phyloP scores from a whole-genome alignment of 1,139 yeast species.

The Hemisphaericaspora subhashii region DNA sequence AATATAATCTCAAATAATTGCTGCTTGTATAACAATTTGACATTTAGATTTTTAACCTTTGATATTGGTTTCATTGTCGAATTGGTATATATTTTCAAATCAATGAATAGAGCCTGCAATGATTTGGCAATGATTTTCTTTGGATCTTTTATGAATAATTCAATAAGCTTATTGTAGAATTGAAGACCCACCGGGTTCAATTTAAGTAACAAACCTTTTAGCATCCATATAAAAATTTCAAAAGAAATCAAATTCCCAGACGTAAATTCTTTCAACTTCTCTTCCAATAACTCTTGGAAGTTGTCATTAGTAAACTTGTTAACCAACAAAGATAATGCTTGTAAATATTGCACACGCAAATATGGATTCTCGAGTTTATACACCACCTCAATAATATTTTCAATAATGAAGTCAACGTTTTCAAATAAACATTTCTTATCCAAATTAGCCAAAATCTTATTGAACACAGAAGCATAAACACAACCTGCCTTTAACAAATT shows the following conservation, averaged over 20 bases:
- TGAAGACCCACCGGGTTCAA: constrained; percentile 50
- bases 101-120: constrained; percentile 65
- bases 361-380: constrained; percentile 19
- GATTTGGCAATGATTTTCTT: constrained; percentile 43
- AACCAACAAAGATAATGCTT: constrained; percentile 55
- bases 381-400: constrained; percentile 20
- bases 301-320: constrained; percentile 39
- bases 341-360: constrained; percentile 57
- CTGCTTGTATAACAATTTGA: constrained; percentile 74
- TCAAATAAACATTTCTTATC: constrained; percentile 32
- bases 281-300: background rate
- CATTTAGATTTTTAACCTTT: constrained; percentile 54
- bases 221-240: constrained; percentile 66
- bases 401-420: constrained; percentile 14
- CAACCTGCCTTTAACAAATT: constrained; percentile 33
- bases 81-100: constrained; percentile 59
- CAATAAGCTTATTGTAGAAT: constrained; percentile 37
- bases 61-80: constrained; percentile 34
- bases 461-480: constrained; percentile 48
- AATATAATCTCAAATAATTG: constrained; percentile 62
- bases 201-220: constrained; percentile 67
- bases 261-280: background rate
- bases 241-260: constrained; percentile 20
- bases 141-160: constrained; percentile 33
- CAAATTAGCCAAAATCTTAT: constrained; percentile 50